Evolutionary conservation across 345 rosid species (phyloP).

Genomic region (Eucalyptus curtisii): DNA sequence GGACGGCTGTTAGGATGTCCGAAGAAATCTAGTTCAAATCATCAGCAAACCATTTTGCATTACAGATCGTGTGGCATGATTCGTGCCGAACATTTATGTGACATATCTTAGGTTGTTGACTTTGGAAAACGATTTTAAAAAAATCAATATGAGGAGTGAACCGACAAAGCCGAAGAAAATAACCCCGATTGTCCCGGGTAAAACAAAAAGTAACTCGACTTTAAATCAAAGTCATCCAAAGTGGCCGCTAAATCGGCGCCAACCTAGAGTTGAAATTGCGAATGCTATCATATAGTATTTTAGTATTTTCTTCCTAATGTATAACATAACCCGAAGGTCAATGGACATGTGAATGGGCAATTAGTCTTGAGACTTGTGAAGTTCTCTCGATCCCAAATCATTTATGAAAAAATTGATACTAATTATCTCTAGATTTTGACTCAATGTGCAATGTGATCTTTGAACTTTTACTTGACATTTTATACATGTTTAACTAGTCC

Average conservation of each 20-base stretch:
- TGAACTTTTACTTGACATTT: rapidly evolving
- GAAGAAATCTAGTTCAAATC: neutral
- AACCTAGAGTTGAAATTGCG: neutral
- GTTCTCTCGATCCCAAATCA: neutral
- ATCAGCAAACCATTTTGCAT: neutral
- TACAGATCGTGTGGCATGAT: neutral
- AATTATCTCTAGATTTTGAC: no score
- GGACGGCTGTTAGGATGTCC: rapidly evolving
- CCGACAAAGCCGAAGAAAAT: neutral
- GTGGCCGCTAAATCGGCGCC: neutral
- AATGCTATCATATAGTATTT: rapidly evolving
- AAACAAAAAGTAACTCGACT: neutral
- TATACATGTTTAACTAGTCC: rapidly evolving
- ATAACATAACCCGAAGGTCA: neutral
- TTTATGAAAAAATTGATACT: no score
- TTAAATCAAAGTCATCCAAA: neutral
- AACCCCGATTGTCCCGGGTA: neutral
- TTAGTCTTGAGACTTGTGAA: neutral
- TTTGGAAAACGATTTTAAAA: neutral
- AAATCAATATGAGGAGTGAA: neutral
- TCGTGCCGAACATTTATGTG: neutral
- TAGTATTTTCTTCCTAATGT: neutral
- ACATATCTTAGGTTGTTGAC: neutral
- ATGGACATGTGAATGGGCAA: neutral
- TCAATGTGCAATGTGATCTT: rapidly evolving